phyloP scores from a whole-genome alignment of 2,329 filamentous ascomycete species.

The Venturia oleaginea region DNA sequence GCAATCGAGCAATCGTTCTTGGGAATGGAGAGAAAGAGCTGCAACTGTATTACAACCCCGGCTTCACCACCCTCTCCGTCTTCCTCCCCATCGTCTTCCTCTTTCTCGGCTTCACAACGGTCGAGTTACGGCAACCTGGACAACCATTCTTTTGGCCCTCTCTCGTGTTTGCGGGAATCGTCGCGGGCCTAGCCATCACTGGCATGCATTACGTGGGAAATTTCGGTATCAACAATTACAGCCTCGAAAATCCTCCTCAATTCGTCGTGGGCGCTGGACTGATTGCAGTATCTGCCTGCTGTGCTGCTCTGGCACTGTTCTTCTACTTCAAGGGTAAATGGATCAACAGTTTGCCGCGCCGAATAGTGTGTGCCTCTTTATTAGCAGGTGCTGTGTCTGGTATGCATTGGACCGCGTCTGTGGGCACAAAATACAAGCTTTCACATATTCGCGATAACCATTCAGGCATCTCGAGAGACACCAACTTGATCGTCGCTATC shows the following conservation, averaged over 20 bases:
- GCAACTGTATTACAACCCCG: constrained; percentile 65
- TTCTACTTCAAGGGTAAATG: constrained; percentile 68
- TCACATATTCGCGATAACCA: constrained; percentile 34
- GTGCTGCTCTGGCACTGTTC: constrained; percentile 62
- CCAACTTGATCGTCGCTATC: constrained; percentile 65
- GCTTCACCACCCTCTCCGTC: constrained; percentile 67
- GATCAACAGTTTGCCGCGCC: constrained; percentile 72
- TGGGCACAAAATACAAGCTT: constrained; percentile 60
- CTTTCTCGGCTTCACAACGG: constrained; percentile 60
- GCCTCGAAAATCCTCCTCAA: constrained; percentile 48
- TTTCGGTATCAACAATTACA: constrained; percentile 70
- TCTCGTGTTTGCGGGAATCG: constrained; percentile 49
- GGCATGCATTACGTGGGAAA: constrained; percentile 89
- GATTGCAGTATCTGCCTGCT: constrained; percentile 65
- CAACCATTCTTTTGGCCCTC: constrained; percentile 22
- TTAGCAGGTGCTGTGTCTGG: constrained; percentile 68
- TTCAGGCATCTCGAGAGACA: constrained; percentile 40
- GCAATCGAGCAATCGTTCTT: constrained; percentile 69
- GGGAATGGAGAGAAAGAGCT: constrained; percentile 50
- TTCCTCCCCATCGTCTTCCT: constrained; percentile 71
- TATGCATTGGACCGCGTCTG: constrained; percentile 78
- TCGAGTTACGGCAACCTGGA: constrained; percentile 37
- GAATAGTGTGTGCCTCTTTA: constrained; percentile 55
- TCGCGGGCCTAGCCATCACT: constrained; percentile 67
- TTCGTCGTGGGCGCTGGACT: constrained; percentile 60